Conservation (phyloP, 2,329 filamentous ascomycete genomes). For the Aspergillus awamori region DNA sequence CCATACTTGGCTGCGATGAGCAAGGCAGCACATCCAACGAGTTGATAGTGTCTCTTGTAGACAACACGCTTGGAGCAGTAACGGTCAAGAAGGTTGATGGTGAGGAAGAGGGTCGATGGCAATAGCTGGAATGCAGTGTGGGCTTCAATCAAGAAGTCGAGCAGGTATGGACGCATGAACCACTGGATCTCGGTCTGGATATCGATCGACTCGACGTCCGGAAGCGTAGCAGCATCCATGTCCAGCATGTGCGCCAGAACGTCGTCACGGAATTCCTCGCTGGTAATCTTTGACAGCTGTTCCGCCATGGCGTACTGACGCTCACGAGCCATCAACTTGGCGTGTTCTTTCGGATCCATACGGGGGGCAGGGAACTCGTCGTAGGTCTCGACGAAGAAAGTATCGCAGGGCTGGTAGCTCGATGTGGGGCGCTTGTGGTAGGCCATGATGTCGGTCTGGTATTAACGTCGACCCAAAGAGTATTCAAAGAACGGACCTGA, state of each 20-base stretch:
- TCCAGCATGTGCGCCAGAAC: conserved; percentile 90
- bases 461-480: conserved; percentile 26
- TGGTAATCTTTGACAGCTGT: conserved; percentile 81
- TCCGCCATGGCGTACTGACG: conserved; percentile 86
- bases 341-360: conserved; percentile 72
- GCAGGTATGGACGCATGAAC: conserved; percentile 98
- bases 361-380: conserved; percentile 54
- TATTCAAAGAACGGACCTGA: conserved; percentile 48
- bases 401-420: conserved; percentile 67
- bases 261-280: conserved; percentile 91
- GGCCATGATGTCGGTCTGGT: conserved; percentile 53
- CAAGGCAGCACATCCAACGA: conserved; percentile 93
- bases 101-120: conserved; percentile 92
- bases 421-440: conserved; percentile 55
- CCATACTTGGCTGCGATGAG: conserved; percentile 98
- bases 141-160: conserved; percentile 97
- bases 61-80: conserved; percentile 98
- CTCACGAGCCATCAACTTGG: conserved; percentile 76
- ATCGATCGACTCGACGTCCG: conserved; percentile 96
- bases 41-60: conserved; percentile 98
- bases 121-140: conserved; percentile 92
- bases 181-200: conserved; percentile 99
- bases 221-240: conserved; percentile 93
- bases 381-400: conserved; percentile 67
- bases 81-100: conserved; percentile 92